Evolutionary conservation across 768 basidiomycete genomes (phyloP), one percentile per base, ranked within the genome.

Genomic region (Lentinus tigrinus): DNA sequence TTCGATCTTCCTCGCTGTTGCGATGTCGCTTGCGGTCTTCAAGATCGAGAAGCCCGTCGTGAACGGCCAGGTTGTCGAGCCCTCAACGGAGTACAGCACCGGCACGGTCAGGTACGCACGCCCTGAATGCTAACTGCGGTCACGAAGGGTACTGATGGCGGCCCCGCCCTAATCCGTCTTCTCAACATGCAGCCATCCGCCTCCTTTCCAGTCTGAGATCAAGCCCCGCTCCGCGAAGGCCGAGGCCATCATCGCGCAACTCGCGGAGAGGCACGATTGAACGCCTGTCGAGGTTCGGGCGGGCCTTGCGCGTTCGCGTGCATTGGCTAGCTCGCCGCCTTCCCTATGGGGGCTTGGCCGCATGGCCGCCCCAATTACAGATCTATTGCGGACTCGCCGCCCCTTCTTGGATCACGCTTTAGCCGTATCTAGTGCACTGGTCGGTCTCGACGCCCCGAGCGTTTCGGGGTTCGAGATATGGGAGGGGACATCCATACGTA

Each of bases 11-110:
- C 38, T 72, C 28, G 27, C 65, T 1, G 57, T 64, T 43, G 73
- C 71, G 1, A 70, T 68, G 67, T 56, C 67, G 5, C 69, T 74
- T 10, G 67, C 74, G 3, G 63, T 58, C 10, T 73, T 71, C 56
- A 58, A 69, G 26, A 65, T 75, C 28, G 42, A 54, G 21, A 72
- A 73, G 57, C 47, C 63, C n/a, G 52, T 70, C 19, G 70, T 66
- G 44, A 62, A 69, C 51, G 72, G 71, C 10, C 21, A 47, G 46
- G 64, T 62, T 10, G 42, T 74, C 34, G 68, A 70, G 51, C 70
- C 69, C 7, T 43, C 27, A 1, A 54, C 57, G 16, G 65, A 65
- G 17, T 70, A 54, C 49, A 67, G 62, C 31, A 63, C 56, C 28
- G 68, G 67, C 11, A 64, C 63, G 0, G 68, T 71, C 46, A 65